Evolutionary conservation across 345 rosid species (phyloP).

Genomic region (Schrenkiella parvula): DNA sequence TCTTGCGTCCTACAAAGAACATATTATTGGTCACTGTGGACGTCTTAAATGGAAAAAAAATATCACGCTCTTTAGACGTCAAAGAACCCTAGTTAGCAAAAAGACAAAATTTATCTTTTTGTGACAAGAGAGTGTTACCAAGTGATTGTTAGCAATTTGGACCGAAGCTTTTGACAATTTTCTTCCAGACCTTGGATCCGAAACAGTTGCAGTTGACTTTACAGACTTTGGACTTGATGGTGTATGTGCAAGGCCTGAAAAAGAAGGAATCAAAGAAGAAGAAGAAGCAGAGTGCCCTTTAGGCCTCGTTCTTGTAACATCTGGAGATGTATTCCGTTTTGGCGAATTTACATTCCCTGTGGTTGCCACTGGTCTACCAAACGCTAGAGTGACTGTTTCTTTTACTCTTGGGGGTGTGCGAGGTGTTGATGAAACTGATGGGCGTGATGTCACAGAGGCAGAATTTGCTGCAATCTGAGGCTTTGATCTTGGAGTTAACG

Average conservation of each 20-base stretch:
- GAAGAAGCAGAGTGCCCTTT: constrained; percentile 10
- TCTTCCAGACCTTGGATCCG: constrained; percentile 13
- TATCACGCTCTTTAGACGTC: too few species aligned
- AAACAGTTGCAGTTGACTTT: constrained; percentile 10
- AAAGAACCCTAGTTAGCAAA: too few species aligned
- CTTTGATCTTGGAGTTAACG: constrained; percentile 22
- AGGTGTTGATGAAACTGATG: constrained; percentile 11
- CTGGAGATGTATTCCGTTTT: constrained; percentile 2
- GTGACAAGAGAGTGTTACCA: constrained; percentile 24
- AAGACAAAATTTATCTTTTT: too few species aligned
- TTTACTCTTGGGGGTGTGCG: constrained; percentile 26
- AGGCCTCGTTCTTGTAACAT: constrained; percentile 24
- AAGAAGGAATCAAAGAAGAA: constrained; percentile 18
- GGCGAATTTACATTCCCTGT: background rate
- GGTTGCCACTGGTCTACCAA: constrained; percentile 23
- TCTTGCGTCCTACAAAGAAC: constrained; percentile 18
- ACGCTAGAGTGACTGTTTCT: constrained; percentile 26
- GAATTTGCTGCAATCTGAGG: background rate
- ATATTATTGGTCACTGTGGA: background rate
- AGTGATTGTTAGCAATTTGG: constrained; percentile 27
- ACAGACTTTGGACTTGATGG: background rate
- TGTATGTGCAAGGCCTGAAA: background rate
- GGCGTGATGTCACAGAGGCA: constrained; percentile 4
- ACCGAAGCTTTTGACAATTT: constrained; percentile 25
- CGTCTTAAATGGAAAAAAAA: background rate